These are phyloP conservation scores for Cutaneotrichosporon sp. DNA, from an alignment of 1,284 basidiomycete genomes.

Conservation along the genomic window DNA sequence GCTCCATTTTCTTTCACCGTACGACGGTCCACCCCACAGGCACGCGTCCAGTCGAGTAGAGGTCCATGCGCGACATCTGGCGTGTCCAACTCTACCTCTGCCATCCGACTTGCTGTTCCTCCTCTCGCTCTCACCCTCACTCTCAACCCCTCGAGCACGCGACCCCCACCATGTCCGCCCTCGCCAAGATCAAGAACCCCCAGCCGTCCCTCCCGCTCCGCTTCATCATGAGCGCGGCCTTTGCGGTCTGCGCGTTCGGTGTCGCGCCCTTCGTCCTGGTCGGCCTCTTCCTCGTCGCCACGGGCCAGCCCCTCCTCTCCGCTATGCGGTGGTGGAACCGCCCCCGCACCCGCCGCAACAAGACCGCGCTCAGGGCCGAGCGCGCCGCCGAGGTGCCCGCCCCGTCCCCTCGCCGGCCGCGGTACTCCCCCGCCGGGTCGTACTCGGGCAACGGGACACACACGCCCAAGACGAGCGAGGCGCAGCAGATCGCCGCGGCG, in stretches of 20 bases:
- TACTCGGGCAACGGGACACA: background rate
- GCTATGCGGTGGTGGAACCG: constrained; percentile 4
- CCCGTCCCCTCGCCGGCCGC: background rate
- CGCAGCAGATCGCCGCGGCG: background rate
- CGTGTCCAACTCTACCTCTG: no score
- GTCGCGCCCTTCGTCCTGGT: constrained; percentile 13
- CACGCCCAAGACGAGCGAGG: background rate
- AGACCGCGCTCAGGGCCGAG: no score
- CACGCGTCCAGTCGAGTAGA: no score
- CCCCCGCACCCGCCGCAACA: background rate
- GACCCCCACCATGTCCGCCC: constrained; percentile 7
- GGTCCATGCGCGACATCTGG: no score
- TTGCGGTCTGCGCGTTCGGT: constrained; percentile 9
- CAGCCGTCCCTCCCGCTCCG: constrained; percentile 12
- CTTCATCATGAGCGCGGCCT: constrained; percentile 16
- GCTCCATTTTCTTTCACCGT: no score
- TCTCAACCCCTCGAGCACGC: no score
- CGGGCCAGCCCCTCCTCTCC: constrained; percentile 6
- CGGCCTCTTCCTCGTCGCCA: constrained; percentile 9
- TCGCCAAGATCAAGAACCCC: constrained; percentile 10
- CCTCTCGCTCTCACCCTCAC: background rate
- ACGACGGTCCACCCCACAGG: no score
- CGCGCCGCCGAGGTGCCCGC: background rate
- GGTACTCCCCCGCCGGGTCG: background rate
- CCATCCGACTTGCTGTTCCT: no score